phyloP scores from a whole-genome alignment of 257 asterid species.

The Solanum commersonii region DNA sequence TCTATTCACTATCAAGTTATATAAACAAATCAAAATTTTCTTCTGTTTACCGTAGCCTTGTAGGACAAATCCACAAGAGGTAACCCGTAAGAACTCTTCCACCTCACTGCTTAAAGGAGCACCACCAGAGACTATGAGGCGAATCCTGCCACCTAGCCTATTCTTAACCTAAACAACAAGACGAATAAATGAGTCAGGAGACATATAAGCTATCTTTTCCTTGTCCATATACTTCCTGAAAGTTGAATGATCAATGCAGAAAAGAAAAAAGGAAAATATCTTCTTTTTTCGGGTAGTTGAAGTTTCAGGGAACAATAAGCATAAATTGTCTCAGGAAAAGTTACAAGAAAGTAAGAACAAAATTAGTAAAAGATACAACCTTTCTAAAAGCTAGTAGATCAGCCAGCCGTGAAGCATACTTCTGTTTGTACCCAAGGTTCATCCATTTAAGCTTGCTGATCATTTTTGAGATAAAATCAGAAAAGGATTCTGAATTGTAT shows the following conservation, averaged over 20 bases:
- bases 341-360: not conserved
- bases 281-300: not conserved
- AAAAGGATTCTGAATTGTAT: not conserved
- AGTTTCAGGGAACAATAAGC: not conserved
- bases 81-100: slow-evolving; percentile 88
- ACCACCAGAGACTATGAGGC: slow-evolving; percentile 91
- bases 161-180: slow-evolving; percentile 46
- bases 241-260: not conserved
- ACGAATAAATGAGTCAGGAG: not conserved
- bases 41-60: slow-evolving; percentile 82
- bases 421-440: slow-evolving; percentile 84
- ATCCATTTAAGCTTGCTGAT: slow-evolving; percentile 91
- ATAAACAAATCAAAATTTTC: not conserved
- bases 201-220: not conserved
- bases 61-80: slow-evolving; percentile 81
- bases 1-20: not conserved
- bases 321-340: not conserved
- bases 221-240: not conserved
- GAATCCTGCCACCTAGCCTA: slow-evolving; percentile 86
- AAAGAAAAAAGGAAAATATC: too few relatives aligned
- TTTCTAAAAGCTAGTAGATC: slow-evolving; percentile 91
- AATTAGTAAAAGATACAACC: slow-evolving; percentile 24
- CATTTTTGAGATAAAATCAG: slow-evolving; percentile 5
- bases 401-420: slow-evolving; percentile 70
- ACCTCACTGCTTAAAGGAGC: slow-evolving; percentile 87